Evolutionary conservation across 768 basidiomycete genomes (phyloP).

Genomic region (Phanerodontia chrysosporium): DNA sequence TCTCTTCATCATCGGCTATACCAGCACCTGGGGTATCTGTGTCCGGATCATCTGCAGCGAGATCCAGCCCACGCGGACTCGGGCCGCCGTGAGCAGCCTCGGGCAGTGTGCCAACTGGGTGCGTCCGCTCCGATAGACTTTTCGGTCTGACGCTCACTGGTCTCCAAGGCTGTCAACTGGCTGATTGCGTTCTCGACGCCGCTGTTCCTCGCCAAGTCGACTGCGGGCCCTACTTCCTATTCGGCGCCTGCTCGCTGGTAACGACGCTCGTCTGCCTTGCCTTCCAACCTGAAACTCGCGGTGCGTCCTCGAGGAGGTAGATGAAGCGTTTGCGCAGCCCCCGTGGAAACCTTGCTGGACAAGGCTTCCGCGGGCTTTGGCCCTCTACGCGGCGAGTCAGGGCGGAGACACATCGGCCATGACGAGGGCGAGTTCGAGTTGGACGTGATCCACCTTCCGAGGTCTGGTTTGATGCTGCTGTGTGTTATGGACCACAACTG

Average conservation of each 20-base stretch:
- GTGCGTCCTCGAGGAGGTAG: constrained; percentile 41
- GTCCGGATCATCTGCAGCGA: constrained; percentile 40
- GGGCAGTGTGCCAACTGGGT: constrained; percentile 41
- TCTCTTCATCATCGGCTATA: constrained; percentile 39
- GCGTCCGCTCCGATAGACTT: constrained; percentile 4
- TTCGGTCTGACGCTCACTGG: not conserved
- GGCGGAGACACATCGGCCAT: not conserved
- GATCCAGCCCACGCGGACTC: constrained; percentile 44
- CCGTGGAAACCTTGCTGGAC: constrained; percentile 13
- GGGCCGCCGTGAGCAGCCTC: constrained; percentile 39
- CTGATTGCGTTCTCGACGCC: constrained; percentile 42
- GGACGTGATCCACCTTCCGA: constrained; percentile 10
- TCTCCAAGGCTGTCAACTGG: constrained; percentile 39
- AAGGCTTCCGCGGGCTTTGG: not conserved
- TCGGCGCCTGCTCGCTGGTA: constrained; percentile 34
- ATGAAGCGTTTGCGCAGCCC: constrained; percentile 30
- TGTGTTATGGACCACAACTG: not conserved
- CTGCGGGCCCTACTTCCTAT: constrained; percentile 47
- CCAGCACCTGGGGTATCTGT: constrained; percentile 41
- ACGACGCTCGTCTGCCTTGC: constrained; percentile 35
- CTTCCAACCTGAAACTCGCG: constrained; percentile 42
- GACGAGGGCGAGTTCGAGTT: constrained; percentile 5
- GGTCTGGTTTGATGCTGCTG: constrained; percentile 9
- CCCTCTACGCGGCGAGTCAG: not conserved
- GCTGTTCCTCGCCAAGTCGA: constrained; percentile 39